Evolutionary conservation across 164 flowering plant species (phyloP).

Genomic region (Berberis thunbergii): DNA sequence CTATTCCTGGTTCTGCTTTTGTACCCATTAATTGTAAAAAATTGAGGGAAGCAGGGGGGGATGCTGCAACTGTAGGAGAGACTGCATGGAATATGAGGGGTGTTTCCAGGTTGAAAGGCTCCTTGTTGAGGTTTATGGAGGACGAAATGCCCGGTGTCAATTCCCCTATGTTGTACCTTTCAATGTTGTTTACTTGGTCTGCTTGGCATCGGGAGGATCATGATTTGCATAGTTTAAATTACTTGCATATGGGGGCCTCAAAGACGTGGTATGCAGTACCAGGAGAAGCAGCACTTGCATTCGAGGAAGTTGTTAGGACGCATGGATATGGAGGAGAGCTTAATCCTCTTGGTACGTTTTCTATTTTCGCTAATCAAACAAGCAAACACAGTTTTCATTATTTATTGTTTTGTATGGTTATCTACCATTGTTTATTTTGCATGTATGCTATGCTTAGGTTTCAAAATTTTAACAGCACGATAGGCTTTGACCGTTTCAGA

Average conservation of each 20-base stretch:
- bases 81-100: constrained; percentile 94
- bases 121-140: constrained; percentile 90
- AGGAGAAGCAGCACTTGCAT: constrained; percentile 73
- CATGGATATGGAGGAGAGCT: constrained; percentile 90
- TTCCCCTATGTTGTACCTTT: constrained; percentile 89
- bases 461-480: too few relatives aligned
- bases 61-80: constrained; percentile 5
- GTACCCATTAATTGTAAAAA: constrained; percentile 20
- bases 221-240: constrained; percentile 94
- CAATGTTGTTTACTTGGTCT: constrained; percentile 98
- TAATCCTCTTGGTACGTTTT: constrained; percentile 87
- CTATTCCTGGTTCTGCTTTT: constrained; percentile 96
- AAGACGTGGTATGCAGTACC: constrained; percentile 99
- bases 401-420: too few relatives aligned
- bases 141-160: constrained; percentile 98
- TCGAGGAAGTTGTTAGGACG: constrained; percentile 84
- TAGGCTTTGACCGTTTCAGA: too few relatives aligned
- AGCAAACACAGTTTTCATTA: too few relatives aligned
- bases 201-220: constrained; percentile 99
- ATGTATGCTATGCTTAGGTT: too few relatives aligned
- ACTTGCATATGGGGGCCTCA: constrained; percentile 81
- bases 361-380: neutral
- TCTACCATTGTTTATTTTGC: too few relatives aligned
- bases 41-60: constrained; percentile 32
- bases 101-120: constrained; percentile 68